phyloP scores from a whole-genome alignment of 495 filamentous ascomycete species.

The Pseudotulostoma volvatum region DNA sequence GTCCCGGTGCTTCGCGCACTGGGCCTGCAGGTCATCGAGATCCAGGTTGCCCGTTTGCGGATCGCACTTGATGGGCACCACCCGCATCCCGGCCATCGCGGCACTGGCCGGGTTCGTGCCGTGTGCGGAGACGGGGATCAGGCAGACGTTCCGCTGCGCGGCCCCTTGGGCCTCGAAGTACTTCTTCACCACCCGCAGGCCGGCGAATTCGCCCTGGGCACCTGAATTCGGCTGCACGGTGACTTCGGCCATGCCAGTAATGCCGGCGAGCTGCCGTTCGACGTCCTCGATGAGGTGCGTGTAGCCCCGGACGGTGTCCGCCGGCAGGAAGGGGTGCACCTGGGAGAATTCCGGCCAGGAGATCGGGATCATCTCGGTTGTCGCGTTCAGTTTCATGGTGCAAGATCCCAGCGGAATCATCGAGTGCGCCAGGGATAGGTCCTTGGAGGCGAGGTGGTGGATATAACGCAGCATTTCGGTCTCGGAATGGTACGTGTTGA shows the following conservation, averaged over 20 bases:
- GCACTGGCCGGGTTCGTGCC: constrained; percentile 95
- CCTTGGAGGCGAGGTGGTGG: constrained; percentile 85
- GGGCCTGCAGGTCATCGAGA: constrained; percentile 66
- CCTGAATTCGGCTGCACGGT: constrained; percentile 95
- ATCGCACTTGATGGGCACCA: constrained; percentile 88
- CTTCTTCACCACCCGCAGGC: constrained; percentile 80
- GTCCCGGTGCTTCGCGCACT: constrained; percentile 73
- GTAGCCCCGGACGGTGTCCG: constrained; percentile 51
- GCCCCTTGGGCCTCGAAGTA: constrained; percentile 53
- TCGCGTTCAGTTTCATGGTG: constrained; percentile 98
- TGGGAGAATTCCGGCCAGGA: constrained; percentile 74
- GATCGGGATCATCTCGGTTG: constrained; percentile 82
- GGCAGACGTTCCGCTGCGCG: constrained; percentile 73
- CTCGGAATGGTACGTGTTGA: constrained; percentile 95
- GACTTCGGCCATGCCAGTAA: constrained; percentile 82
- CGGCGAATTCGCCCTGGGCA: constrained; percentile 92
- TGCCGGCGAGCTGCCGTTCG: constrained; percentile 58
- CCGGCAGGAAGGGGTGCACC: constrained; percentile 69
- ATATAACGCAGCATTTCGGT: constrained; percentile 94
- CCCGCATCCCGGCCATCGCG: constrained; percentile 94
- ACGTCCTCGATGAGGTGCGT: constrained; percentile 50
- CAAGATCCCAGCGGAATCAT: constrained; percentile 99
- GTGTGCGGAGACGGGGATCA: constrained; percentile 94
- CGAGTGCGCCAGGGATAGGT: constrained; percentile 86
- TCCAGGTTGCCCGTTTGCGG: constrained; percentile 80